Evolutionary conservation across 2,329 filamentous ascomycete species (phyloP).

Genomic region (Colletotrichum trifolii): DNA sequence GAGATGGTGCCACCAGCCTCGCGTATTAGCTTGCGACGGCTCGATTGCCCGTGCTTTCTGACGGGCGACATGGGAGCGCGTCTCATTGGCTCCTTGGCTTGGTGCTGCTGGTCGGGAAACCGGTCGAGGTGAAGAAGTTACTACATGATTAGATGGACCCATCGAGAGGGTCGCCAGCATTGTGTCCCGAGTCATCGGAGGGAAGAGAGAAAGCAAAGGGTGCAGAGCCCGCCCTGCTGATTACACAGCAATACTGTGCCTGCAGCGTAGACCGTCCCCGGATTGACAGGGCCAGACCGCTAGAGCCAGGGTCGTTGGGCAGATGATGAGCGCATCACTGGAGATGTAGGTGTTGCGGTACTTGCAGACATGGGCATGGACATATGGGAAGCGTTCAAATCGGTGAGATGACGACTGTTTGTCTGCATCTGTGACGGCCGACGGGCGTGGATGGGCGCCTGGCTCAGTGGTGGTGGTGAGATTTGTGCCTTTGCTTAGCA

Average conservation of each 20-base stretch:
- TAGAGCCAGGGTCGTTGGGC: background rate
- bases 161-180: no score
- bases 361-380: no score
- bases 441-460: no score
- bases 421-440: no score
- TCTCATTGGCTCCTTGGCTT: background rate
- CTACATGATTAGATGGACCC: no score
- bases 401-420: conserved; percentile 4
- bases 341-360: background rate
- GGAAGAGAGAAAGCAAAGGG: no score
- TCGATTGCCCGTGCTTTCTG: background rate
- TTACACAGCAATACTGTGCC: background rate
- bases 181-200: no score
- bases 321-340: conserved; percentile 2
- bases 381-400: background rate
- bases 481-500: no score
- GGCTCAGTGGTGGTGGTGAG: no score
- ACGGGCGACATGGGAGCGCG: background rate
- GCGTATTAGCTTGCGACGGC: background rate
- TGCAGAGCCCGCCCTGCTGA: background rate
- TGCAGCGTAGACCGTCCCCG: background rate
- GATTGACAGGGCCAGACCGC: background rate
- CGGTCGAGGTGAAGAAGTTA: no score
- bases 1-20: no score
- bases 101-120: conserved; percentile 16